A percentile compares a stretch with the other conserved stretches of the same genome.
Conservation (phyloP, 2,329 filamentous ascomycete species). For the Orbilia oligospora region DNA sequence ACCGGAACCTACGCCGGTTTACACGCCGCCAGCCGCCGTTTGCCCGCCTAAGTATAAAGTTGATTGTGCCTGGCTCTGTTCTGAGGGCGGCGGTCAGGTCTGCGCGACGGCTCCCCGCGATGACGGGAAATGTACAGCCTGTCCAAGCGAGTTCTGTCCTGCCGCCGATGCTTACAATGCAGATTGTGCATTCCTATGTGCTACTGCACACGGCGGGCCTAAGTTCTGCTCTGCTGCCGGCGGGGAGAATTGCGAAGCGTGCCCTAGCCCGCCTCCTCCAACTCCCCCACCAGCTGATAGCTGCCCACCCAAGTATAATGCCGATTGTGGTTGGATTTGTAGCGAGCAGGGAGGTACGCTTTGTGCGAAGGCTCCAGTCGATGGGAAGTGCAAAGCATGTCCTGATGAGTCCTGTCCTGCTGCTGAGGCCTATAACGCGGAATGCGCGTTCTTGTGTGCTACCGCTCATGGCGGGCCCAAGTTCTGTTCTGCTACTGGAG, state of each 20-base stretch:
- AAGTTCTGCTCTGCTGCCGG: neutral
- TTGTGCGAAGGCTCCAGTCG: neutral
- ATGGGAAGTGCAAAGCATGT: constrained; percentile 8
- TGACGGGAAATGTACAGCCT: neutral
- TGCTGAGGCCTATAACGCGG: neutral
- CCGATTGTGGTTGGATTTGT: neutral
- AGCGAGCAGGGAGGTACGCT: neutral
- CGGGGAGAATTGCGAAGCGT: constrained; percentile 2
- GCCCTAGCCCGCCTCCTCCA: constrained; percentile 1
- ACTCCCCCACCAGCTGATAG: constrained; percentile 5
- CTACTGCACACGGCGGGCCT: neutral
- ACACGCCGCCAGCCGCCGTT: neutral
- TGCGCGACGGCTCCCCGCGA: neutral
- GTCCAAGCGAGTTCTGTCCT: neutral
- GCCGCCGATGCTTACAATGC: constrained; percentile 4
- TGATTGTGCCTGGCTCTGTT: constrained; percentile 17
- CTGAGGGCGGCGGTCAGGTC: neutral
- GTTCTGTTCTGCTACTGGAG: neutral
- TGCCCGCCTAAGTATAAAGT: constrained; percentile 7
- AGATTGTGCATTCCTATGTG: neutral
- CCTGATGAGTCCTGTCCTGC: neutral
- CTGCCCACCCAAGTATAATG: constrained; percentile 6
- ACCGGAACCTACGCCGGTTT: neutral
- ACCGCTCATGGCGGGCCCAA: neutral
- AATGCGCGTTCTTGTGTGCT: neutral